Evolutionary conservation across 1,284 basidiomycete species (phyloP).

Genomic region (Coniferiporia weirii): DNA sequence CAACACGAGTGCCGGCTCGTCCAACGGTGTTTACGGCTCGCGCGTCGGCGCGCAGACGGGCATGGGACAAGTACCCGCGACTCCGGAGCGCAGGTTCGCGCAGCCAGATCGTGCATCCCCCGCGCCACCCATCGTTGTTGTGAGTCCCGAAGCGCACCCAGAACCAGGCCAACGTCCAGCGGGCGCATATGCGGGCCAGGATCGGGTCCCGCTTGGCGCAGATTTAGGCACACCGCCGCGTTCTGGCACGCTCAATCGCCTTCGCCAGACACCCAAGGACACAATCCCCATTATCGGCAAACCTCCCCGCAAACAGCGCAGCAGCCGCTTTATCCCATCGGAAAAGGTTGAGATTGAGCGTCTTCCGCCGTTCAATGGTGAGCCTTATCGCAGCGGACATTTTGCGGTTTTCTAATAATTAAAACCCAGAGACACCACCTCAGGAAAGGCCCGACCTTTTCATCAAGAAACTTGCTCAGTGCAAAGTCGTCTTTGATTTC

Average conservation of each 20-base stretch:
- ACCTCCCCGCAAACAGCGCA: constrained; percentile 92
- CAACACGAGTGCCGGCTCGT: constrained; percentile 15
- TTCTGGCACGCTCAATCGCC: constrained; percentile 49
- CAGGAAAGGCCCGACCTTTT: constrained; percentile 90
- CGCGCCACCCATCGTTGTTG: constrained; percentile 86
- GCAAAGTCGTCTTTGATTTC: constrained; percentile 97
- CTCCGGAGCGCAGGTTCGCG: constrained; percentile 26
- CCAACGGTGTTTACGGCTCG: constrained; percentile 19
- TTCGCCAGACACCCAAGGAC: constrained; percentile 79
- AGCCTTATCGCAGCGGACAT: constrained; percentile 25
- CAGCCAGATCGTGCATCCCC: constrained; percentile 42
- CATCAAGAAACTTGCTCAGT: constrained; percentile 93
- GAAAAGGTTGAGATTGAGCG: constrained; percentile 97
- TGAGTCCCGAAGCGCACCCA: constrained; percentile 70
- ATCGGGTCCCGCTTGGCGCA: constrained; percentile 46
- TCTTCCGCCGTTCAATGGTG: constrained; percentile 89
- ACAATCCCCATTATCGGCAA: constrained; percentile 94
- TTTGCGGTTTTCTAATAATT: constrained; percentile 19
- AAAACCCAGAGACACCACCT: constrained; percentile 74
- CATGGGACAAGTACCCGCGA: constrained; percentile 2
- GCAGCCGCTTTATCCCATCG: constrained; percentile 92
- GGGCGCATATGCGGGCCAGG: constrained; percentile 38
- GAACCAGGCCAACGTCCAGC: constrained; percentile 41
- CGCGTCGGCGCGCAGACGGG: not conserved
- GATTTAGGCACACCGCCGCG: constrained; percentile 54